phyloP scores from a whole-genome alignment of 2,329 filamentous ascomycete species.

The Parafenestella ontariensis region DNA sequence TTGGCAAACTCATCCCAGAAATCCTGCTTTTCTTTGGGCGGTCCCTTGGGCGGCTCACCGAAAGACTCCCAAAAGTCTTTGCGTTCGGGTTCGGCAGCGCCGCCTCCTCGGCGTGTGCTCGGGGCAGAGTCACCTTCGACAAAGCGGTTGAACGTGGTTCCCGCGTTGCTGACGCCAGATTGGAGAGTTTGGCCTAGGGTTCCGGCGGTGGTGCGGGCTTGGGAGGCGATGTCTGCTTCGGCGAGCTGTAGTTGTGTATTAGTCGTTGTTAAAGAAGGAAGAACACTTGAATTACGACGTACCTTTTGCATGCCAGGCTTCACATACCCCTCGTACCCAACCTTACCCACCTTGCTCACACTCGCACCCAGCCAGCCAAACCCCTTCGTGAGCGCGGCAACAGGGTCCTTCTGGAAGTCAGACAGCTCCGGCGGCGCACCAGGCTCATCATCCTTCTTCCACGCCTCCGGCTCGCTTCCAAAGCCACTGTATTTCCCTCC shows the following conservation, averaged over 20 bases:
- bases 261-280: neutral
- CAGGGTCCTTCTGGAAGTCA: constrained; percentile 88
- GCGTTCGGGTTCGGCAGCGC: constrained; percentile 64
- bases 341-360: constrained; percentile 89
- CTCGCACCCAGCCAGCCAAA: constrained; percentile 94
- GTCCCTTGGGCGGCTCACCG: constrained; percentile 66
- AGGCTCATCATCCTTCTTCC: constrained; percentile 49
- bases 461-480: constrained; percentile 73
- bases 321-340: constrained; percentile 88
- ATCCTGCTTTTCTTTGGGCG: constrained; percentile 59
- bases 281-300: too few species aligned
- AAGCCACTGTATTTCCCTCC: constrained; percentile 94
- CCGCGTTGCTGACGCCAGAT: constrained; percentile 73
- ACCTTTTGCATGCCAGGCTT: constrained; percentile 92
- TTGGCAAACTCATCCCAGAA: constrained; percentile 59
- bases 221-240: constrained; percentile 64
- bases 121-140: constrained; percentile 71
- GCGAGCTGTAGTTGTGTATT: constrained; percentile 67
- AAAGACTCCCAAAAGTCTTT: constrained; percentile 69
- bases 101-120: constrained; percentile 6
- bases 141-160: constrained; percentile 82
- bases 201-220: constrained; percentile 66
- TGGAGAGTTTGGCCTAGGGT: constrained; percentile 67
- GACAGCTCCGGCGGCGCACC: constrained; percentile 72
- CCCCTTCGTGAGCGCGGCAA: constrained; percentile 86